Percentiles rank a stretch among this genome's conserved stretches.
phyloP scores from a whole-genome alignment of 352 stramenopile genomes.

The Pythium chondricola region DNA sequence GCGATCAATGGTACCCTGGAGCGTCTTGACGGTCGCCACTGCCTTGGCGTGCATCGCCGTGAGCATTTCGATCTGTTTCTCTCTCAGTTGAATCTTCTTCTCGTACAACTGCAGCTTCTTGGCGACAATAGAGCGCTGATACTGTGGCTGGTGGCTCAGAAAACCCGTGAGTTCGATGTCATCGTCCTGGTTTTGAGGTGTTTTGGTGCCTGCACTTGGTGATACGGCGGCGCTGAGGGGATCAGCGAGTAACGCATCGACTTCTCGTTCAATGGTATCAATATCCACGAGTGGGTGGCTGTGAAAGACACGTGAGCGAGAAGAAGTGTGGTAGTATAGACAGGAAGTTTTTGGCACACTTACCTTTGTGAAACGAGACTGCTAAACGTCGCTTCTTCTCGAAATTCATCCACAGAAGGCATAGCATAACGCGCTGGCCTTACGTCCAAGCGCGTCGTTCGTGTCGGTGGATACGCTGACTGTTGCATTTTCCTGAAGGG shows the following conservation, averaged over 20 bases:
- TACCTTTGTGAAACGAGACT: too few relatives aligned
- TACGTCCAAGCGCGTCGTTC: too few relatives aligned
- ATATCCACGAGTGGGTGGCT: conserved; percentile 9
- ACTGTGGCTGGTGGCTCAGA: conserved; percentile 35
- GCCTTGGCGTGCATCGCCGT: conserved; percentile 21
- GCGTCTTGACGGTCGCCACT: conserved; percentile 20
- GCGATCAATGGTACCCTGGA: conserved; percentile 28
- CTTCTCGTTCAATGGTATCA: conserved; percentile 16
- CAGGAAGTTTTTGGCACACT: background rate
- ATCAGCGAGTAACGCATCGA: conserved; percentile 14
- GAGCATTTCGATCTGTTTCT: conserved; percentile 31
- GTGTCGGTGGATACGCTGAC: too few relatives aligned
- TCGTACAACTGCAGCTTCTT: conserved; percentile 54
- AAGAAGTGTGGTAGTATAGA: background rate
- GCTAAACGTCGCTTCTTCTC: too few relatives aligned
- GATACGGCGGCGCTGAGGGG: conserved; percentile 3
- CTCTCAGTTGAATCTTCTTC: conserved; percentile 35
- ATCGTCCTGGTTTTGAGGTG: background rate
- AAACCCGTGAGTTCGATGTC: conserved; percentile 23
- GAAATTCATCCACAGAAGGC: too few relatives aligned
- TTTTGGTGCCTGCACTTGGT: background rate
- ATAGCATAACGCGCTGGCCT: too few relatives aligned
- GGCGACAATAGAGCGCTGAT: conserved; percentile 31
- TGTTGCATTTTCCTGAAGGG: too few relatives aligned
- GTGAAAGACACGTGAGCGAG: background rate